Conservation (phyloP, 495 filamentous ascomycete species). For the Penicillium salamii region DNA sequence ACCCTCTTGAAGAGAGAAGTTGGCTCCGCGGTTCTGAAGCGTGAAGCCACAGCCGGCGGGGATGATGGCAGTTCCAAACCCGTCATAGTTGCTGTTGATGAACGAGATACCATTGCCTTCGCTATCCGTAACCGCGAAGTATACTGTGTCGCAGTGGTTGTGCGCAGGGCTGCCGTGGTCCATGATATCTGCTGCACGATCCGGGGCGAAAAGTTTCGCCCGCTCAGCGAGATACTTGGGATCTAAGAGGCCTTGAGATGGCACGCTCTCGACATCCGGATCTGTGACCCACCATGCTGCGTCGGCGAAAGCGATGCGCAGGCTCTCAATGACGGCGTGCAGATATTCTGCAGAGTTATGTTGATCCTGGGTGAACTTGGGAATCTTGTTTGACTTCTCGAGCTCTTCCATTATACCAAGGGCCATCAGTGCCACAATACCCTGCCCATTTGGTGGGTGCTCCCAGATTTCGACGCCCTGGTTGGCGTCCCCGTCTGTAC, state of each 20-base stretch:
- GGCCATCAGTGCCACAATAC: constrained; percentile 91
- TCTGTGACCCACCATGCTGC: constrained; percentile 87
- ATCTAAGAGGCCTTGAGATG: constrained; percentile 59
- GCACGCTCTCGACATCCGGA: constrained; percentile 65
- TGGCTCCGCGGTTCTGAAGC: constrained; percentile 88
- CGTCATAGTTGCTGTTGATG: constrained; percentile 92
- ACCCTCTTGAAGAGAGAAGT: constrained; percentile 63
- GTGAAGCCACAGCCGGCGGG: constrained; percentile 84
- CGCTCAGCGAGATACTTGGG: constrained; percentile 63
- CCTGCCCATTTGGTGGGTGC: constrained; percentile 97
- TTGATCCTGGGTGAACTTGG: constrained; percentile 60
- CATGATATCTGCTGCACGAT: constrained; percentile 52
- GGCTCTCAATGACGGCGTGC: constrained; percentile 82
- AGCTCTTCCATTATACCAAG: constrained; percentile 86
- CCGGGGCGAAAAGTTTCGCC: constrained; percentile 65
- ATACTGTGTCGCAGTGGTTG: constrained; percentile 83
- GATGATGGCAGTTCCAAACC: constrained; percentile 87
- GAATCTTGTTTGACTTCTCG: constrained; percentile 68
- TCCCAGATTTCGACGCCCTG: constrained; percentile 86
- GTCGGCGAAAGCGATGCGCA: constrained; percentile 92
- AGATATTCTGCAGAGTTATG: constrained; percentile 80
- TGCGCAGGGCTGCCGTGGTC: constrained; percentile 67
- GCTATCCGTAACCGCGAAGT: constrained; percentile 79
- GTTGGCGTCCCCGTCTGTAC: constrained; percentile 43
- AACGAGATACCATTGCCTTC: constrained; percentile 89